phyloP scores from a whole-genome alignment of 108 stramenopile species.

The Cyclotella distinguenda region DNA sequence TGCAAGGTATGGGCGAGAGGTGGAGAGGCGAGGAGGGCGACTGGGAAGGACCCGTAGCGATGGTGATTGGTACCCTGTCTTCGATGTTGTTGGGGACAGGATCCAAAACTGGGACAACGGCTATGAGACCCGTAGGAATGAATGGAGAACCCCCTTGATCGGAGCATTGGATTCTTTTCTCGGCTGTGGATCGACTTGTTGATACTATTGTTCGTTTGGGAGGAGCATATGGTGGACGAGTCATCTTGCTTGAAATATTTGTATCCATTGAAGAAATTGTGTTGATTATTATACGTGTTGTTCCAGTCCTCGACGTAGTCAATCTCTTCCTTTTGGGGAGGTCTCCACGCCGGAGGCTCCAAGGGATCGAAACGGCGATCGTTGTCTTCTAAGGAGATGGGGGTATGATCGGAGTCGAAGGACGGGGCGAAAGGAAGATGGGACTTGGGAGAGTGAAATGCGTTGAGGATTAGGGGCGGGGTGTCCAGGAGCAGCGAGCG shows the following conservation, averaged over 20 bases:
- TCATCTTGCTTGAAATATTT: conserved; percentile 13
- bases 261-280: conserved; percentile 12
- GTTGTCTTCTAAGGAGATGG: background rate
- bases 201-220: conserved; percentile 34
- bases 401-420: conserved; percentile 12
- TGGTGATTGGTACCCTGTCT: conserved; percentile 12
- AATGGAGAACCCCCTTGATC: conserved; percentile 29
- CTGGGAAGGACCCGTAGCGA: conserved; percentile 6
- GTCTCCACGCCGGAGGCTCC: conserved; percentile 43
- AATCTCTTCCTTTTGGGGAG: conserved; percentile 28
- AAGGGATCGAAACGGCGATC: conserved; percentile 5
- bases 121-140: conserved; percentile 12
- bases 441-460: background rate
- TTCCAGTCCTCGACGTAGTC: conserved; percentile 44
- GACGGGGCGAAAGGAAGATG: background rate
- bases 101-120: conserved; percentile 11
- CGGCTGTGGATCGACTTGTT: conserved; percentile 6
- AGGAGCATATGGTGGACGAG: conserved; percentile 36
- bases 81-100: conserved; percentile 9
- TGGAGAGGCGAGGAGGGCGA: background rate
- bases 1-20: background rate
- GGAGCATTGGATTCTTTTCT: conserved; percentile 7
- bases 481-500: conserved; percentile 8
- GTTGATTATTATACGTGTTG: conserved; percentile 29
- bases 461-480: conserved; percentile 13